These are phyloP conservation scores for Lantana camara DNA, from an alignment of 257 asterid species.

Conservation along the genomic window DNA sequence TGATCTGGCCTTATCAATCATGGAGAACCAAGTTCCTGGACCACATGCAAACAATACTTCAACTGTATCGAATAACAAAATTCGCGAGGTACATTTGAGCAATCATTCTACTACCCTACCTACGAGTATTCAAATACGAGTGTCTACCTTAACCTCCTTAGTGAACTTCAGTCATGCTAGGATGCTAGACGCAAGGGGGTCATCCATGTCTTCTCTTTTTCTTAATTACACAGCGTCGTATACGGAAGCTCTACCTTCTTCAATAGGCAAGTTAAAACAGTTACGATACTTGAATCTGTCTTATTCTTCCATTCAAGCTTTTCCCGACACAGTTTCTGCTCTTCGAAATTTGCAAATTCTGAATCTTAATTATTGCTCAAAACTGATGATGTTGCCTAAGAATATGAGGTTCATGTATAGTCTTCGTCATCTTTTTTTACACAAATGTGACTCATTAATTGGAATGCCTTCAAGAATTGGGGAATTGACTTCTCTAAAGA, in stretches of 20 bases:
- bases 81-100: slow-evolving; percentile 16
- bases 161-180: slow-evolving; percentile 12
- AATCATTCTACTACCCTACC: slow-evolving; percentile 23
- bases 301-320: background rate
- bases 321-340: slow-evolving; percentile 31
- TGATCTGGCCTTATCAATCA: slow-evolving; percentile 40
- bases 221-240: too few relatives aligned
- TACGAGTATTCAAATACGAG: background rate
- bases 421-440: slow-evolving; percentile 31
- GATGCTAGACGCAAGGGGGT: too few relatives aligned
- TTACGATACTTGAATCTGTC: slow-evolving; percentile 32
- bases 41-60: background rate
- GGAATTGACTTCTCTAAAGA: slow-evolving; percentile 26
- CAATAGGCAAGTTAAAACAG: slow-evolving; percentile 31
- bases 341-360: slow-evolving; percentile 41
- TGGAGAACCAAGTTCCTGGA: slow-evolving; percentile 27
- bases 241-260: slow-evolving; percentile 11
- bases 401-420: slow-evolving; percentile 19
- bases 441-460: background rate
- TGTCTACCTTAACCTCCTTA: background rate
- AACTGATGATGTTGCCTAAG: slow-evolving; percentile 35
- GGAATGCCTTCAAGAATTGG: too few relatives aligned
- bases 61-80: slow-evolving; percentile 1
- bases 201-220: too few relatives aligned
- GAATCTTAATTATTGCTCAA: slow-evolving; percentile 4